Evolutionary conservation across 2,329 filamentous ascomycete genomes (phyloP), one percentile per base, ranked within the genome.

Genomic region (Teratosphaeriaceae sp.): DNA sequence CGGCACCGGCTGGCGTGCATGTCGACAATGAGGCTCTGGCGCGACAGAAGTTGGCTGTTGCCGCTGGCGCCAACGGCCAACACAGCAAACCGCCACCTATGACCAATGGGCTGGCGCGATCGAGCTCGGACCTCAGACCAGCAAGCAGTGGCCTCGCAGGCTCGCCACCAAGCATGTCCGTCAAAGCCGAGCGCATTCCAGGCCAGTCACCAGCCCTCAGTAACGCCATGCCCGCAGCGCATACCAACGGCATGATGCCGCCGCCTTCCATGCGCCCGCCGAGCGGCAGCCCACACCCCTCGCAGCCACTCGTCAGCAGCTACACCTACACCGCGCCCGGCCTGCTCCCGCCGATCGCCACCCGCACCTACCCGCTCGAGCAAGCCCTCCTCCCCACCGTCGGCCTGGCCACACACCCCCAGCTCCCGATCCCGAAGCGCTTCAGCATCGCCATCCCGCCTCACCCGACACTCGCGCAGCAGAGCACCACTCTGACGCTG

Each of bases 401-500:
- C 19, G 76, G 74, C 29, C 67, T 89, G 13, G 73, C 75, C 43
- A 82, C 82, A 12, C 84, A 90, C 57, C 81, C 84, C 1, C 74
- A 73, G 9, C 70, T 88, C 31, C 76, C 77, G 38, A 63, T 80
- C 2, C 42, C 56, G 12, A 75, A 76, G 20, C 79, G 78, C 20
- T 80, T 83, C 59, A 68, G 76, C 24, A 68, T 85, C 42, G 74
- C 78, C 26, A 68, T 94, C 23, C 72, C 75, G 2, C 81, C 88
- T 3, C 80, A 82, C 40, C 68, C 78, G 5, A 76, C 73, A 15
- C 74, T 83, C 54, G 75, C 79, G 21, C 79, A 86, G 45, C 84
- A 90, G 54, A 86, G 81, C 3, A 70, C 84, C 31, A 85, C 85
- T 5, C 69, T 92, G 43, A 82, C 80, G 45, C 68, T 92, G 8